Percentiles rank a stretch among this genome's conserved stretches.
phyloP scores from a whole-genome alignment of 108 stramenopile species.

The Cyclotella atomus region DNA sequence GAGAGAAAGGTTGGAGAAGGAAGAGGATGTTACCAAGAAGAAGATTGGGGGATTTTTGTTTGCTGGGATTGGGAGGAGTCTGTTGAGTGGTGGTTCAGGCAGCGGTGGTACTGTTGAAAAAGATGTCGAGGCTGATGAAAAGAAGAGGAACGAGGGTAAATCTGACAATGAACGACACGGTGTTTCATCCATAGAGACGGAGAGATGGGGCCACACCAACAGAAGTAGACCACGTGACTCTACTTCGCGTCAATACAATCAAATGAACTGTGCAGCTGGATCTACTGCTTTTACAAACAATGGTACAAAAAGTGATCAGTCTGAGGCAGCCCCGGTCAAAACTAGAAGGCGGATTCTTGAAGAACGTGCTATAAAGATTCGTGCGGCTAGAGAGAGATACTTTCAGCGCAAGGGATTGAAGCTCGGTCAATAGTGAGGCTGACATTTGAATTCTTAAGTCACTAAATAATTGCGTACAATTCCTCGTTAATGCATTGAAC shows the following conservation, averaged over 20 bases:
- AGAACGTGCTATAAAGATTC: conserved; percentile 45
- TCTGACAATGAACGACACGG: background rate
- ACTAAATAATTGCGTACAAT: too few species aligned
- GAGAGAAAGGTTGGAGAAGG: conserved; percentile 53
- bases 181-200: conserved; percentile 19
- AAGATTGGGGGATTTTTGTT: conserved; percentile 69
- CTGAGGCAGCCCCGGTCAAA: background rate
- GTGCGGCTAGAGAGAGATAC: conserved; percentile 40
- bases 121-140: background rate
- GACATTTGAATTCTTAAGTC: too few species aligned
- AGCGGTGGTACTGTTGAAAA: conserved; percentile 8
- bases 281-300: background rate
- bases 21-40: conserved; percentile 64
- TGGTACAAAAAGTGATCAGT: background rate
- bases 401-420: conserved; percentile 25
- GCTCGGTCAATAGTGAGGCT: conserved; percentile 1
- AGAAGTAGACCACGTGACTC: background rate
- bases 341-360: conserved; percentile 29
- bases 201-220: background rate
- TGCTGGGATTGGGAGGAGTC: conserved; percentile 62
- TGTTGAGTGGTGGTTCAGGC: conserved; percentile 51
- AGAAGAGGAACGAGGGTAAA: background rate
- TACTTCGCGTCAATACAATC: background rate
- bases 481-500: too few species aligned
- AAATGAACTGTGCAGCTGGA: background rate